phyloP scores from a whole-genome alignment of 2,329 filamentous ascomycete species.

The Bertia moriformis region DNA sequence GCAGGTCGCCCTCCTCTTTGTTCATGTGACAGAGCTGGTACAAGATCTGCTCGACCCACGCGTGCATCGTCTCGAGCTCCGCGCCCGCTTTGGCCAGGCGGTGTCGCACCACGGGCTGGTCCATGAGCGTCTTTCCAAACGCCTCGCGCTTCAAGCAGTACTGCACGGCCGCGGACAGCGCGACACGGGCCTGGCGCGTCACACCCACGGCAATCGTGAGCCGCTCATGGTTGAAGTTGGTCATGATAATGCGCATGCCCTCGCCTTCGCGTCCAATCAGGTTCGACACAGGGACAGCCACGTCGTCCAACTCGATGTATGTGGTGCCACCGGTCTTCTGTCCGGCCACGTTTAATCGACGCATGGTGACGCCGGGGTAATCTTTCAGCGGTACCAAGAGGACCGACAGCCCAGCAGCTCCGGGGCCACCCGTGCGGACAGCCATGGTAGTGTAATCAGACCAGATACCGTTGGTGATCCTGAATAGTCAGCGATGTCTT shows the following conservation, averaged over 20 bases:
- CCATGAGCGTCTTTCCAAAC: conserved; percentile 46
- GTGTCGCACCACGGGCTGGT: conserved; percentile 49
- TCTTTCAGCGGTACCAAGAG: conserved; percentile 57
- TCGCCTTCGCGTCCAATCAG: conserved; percentile 55
- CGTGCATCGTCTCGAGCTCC: conserved; percentile 41
- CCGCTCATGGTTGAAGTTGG: conserved; percentile 69
- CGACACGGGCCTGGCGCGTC: conserved; percentile 47
- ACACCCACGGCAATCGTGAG: conserved; percentile 50
- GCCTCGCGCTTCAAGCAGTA: conserved; percentile 54
- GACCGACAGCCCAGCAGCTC: conserved; percentile 47
- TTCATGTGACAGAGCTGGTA: conserved; percentile 37
- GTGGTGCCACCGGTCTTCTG: conserved; percentile 55
- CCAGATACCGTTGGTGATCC: conserved; percentile 62
- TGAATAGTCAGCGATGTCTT: conserved; percentile 8
- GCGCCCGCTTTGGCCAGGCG: conserved; percentile 46
- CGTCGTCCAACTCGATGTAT: conserved; percentile 64
- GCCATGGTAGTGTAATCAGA: conserved; percentile 56
- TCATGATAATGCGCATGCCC: conserved; percentile 65
- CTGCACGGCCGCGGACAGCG: conserved; percentile 40
- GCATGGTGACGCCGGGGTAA: conserved; percentile 52
- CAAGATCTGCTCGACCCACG: conserved; percentile 47
- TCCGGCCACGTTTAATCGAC: conserved; percentile 52
- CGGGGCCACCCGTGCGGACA: conserved; percentile 56
- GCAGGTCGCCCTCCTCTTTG: conserved; percentile 41
- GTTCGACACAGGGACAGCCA: conserved; percentile 56